Base-by-base conservation (phyloP, 140 eudicot genomes). In the Bidens hawaiensis region DNA sequence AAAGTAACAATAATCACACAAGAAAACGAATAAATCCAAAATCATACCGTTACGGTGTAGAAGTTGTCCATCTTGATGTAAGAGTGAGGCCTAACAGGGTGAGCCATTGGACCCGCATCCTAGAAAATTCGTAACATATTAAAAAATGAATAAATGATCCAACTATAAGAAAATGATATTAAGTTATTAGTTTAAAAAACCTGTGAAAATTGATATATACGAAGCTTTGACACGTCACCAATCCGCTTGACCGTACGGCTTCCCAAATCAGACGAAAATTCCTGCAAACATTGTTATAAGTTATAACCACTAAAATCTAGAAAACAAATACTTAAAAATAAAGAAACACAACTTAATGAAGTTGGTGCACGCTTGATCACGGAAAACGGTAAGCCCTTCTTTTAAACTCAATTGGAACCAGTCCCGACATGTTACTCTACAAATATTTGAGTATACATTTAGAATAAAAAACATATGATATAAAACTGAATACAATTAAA, bases 81-180 rank as follows among this genome's bases (percentile, higher is more conserved):
- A 8, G 99, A 93, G 63, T 93, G 99, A 54, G 99, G 99, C 36
- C 99, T 83, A 9, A 93, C 95, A 12, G 99, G 99, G 80, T 93
- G 99, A 82, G 99, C 99, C 99, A 93, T 88, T 62, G 99, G 99
- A 76, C 99, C 96, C 19, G 95, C 85, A 79, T 93, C 99, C 99
- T 93, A 70, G 63, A 69, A 83, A 54, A 38, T 38, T 38, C 9
- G 45, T 38, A 38, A 52, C 34, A 64, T 53, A 63, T 63, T 15
- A 28, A 15, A 27, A 62, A 25, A 14, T n/a, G 25, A 17, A 12
- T 4, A 60, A n/a, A 48, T n/a, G 34, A 22, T 22, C 59, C 2
- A 38, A 30, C 47, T 18, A 19, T 58, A 34, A 18, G 19, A 31
- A 28, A 9, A 58, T 33, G 28, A 12, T 9, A 30, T 45, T 19